These are phyloP conservation scores for Fusarium sp. DNA, from an alignment of 2,329 filamentous ascomycete species.

Conservation along the genomic window DNA sequence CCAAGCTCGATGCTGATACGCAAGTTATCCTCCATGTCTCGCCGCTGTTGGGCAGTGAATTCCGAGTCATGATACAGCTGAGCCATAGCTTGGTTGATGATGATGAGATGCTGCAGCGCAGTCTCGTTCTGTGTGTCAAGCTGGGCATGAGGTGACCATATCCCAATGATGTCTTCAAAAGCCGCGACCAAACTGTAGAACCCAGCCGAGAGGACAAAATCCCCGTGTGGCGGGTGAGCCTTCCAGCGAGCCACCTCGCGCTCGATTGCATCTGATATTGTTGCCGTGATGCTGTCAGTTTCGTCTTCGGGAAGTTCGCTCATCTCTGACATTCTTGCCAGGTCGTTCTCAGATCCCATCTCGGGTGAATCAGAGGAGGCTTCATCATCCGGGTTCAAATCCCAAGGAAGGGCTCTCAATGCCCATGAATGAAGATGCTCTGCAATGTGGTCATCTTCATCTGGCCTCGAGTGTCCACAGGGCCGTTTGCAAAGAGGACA, in stretches of 20 bases:
- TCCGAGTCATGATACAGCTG: background rate
- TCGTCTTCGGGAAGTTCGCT: background rate
- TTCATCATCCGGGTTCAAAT: background rate
- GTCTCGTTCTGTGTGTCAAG: background rate
- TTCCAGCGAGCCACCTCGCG: background rate
- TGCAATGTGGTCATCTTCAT: conserved; percentile 3
- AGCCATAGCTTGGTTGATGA: background rate
- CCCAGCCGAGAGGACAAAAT: background rate
- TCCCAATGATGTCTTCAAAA: background rate
- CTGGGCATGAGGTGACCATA: background rate
- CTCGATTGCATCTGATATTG: background rate
- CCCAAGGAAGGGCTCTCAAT: conserved; percentile 10
- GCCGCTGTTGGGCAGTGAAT: background rate
- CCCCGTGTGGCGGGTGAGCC: background rate
- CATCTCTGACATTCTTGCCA: conserved; percentile 7
- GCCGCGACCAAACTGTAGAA: background rate
- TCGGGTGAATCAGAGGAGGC: background rate
- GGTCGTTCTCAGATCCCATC: conserved; percentile 1
- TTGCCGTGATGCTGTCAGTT: background rate
- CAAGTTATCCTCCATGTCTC: background rate
- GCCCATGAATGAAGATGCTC: conserved; percentile 10
- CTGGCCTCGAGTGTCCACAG: background rate
- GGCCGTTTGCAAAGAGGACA: background rate
- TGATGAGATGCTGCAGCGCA: background rate
- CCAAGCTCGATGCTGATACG: background rate